These are phyloP conservation scores for Solidago caesia DNA, from an alignment of 129 eudicot species.

Conservation along the genomic window DNA sequence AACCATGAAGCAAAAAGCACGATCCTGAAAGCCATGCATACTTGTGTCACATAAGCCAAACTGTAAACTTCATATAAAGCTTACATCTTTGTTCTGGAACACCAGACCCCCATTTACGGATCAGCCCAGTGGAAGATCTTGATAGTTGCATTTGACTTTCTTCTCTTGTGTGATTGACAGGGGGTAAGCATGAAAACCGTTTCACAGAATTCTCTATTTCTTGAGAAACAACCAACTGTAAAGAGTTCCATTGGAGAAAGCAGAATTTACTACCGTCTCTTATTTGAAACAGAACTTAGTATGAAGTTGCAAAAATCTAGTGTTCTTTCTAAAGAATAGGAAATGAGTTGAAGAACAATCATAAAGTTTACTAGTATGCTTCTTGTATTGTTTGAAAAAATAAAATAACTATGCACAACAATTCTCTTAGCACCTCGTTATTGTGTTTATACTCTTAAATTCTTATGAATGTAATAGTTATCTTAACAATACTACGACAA, in stretches of 20 bases:
- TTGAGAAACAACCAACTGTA: constrained; percentile 69
- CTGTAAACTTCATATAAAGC: constrained; percentile 19
- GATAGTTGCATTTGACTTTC: constrained; percentile 67
- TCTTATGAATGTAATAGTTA: not conserved
- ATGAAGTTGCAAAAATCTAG: not conserved
- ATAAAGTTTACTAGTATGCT: constrained; percentile 1
- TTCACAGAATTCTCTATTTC: constrained; percentile 69
- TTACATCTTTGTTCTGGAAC: constrained; percentile 70
- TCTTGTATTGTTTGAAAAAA: constrained; percentile 6
- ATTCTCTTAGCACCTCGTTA: constrained; percentile 19
- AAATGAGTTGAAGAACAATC: constrained; percentile 14
- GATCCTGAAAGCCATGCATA: constrained; percentile 10
- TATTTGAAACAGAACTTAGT: constrained; percentile 13
- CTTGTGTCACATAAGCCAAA: not conserved
- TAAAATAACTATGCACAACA: constrained; percentile 11
- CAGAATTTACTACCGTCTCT: constrained; percentile 9
- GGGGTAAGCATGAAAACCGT: constrained; percentile 54
- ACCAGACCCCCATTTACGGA: constrained; percentile 65
- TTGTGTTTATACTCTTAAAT: not conserved
- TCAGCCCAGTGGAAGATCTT: constrained; percentile 55
- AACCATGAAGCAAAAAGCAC: constrained; percentile 15
- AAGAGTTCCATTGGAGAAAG: constrained; percentile 5
- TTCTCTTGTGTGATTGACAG: constrained; percentile 61
- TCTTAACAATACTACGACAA: constrained; percentile 2
- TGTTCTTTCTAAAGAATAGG: constrained; percentile 5